These are phyloP conservation scores for Nitzschia sp. DNA, from an alignment of 108 stramenopile genomes.

Conservation along the genomic window DNA sequence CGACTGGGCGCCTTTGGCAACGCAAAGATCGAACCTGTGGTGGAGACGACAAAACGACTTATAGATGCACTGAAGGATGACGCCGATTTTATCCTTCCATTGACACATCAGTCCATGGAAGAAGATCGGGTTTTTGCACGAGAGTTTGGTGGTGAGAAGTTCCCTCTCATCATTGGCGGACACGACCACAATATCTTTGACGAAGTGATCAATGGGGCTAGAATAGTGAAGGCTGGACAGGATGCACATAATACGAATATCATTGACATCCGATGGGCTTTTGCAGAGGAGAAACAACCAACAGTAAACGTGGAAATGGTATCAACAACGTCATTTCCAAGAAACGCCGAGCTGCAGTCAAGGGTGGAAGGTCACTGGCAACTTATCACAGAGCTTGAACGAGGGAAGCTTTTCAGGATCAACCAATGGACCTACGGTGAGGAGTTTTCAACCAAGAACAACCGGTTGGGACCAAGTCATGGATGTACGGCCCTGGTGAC, in stretches of 20 bases:
- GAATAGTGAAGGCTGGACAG: constrained; percentile 49
- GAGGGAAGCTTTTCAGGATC: constrained; percentile 30
- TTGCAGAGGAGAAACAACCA: constrained; percentile 2
- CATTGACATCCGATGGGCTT: constrained; percentile 45
- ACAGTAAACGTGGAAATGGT: constrained; percentile 23
- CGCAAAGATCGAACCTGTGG: constrained; percentile 46
- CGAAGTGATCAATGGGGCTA: constrained; percentile 17
- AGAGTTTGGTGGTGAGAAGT: constrained; percentile 11
- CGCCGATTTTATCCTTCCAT: constrained; percentile 51
- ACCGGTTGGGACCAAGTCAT: constrained; percentile 32
- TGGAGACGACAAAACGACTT: constrained; percentile 26
- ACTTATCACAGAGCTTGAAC: constrained; percentile 37
- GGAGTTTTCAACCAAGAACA: constrained; percentile 34
- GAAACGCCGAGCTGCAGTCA: constrained; percentile 18
- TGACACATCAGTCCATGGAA: constrained; percentile 71
- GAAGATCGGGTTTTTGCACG: constrained; percentile 46
- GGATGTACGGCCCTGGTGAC: constrained; percentile 29
- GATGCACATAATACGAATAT: constrained; percentile 40
- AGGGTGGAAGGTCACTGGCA: constrained; percentile 25
- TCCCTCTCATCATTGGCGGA: constrained; percentile 54
- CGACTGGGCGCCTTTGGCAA: constrained; percentile 59
- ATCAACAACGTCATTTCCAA: constrained; percentile 20
- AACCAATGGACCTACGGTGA: constrained; percentile 16
- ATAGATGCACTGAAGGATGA: constrained; percentile 17
- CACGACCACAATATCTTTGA: constrained; percentile 54